phyloP scores from a whole-genome alignment of 2,329 filamentous ascomycete species.

The Trichoderma atrobrunneum region DNA sequence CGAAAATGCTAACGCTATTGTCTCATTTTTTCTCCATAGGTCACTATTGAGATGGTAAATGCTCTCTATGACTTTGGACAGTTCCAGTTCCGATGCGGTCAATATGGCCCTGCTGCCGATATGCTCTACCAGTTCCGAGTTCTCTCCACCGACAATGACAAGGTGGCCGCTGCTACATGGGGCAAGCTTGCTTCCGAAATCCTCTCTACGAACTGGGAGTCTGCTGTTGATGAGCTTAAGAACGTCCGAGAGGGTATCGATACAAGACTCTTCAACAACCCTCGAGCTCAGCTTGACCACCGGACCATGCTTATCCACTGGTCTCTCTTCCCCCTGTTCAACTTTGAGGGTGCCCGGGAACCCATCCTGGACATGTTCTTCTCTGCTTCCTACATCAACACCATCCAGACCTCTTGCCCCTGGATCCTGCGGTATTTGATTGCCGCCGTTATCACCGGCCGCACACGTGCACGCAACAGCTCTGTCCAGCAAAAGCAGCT shows the following conservation, averaged over 20 bases:
- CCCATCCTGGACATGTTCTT: slow-evolving; percentile 94
- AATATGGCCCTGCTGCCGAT: slow-evolving; percentile 86
- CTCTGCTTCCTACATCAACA: slow-evolving; percentile 97
- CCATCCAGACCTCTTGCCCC: slow-evolving; percentile 94
- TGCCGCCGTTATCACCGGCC: slow-evolving; percentile 92
- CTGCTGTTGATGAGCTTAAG: slow-evolving; percentile 82
- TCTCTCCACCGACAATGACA: slow-evolving; percentile 96
- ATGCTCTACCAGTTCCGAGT: slow-evolving; percentile 97
- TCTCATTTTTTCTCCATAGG: slow-evolving; percentile 41
- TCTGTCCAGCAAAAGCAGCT: slow-evolving; percentile 94
- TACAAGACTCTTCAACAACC: slow-evolving; percentile 92
- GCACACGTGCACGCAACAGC: slow-evolving; percentile 75
- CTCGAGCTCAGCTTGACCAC: slow-evolving; percentile 91
- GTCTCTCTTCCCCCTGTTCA: slow-evolving; percentile 98
- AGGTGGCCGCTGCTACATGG: slow-evolving; percentile 93
- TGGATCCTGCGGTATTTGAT: slow-evolving; percentile 95
- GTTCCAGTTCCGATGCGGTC: slow-evolving; percentile 97
- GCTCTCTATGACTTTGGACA: slow-evolving; percentile 93
- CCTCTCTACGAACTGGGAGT: slow-evolving; percentile 91
- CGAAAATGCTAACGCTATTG: neutral
- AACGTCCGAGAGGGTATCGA: slow-evolving; percentile 93
- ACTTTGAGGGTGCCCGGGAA: slow-evolving; percentile 89
- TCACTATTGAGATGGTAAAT: slow-evolving; percentile 94
- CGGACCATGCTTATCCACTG: slow-evolving; percentile 98
- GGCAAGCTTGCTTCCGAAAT: slow-evolving; percentile 97